These are phyloP conservation scores for Rhodotorula sp. DNA, from an alignment of 1,284 basidiomycete species.

Conservation along the genomic window DNA sequence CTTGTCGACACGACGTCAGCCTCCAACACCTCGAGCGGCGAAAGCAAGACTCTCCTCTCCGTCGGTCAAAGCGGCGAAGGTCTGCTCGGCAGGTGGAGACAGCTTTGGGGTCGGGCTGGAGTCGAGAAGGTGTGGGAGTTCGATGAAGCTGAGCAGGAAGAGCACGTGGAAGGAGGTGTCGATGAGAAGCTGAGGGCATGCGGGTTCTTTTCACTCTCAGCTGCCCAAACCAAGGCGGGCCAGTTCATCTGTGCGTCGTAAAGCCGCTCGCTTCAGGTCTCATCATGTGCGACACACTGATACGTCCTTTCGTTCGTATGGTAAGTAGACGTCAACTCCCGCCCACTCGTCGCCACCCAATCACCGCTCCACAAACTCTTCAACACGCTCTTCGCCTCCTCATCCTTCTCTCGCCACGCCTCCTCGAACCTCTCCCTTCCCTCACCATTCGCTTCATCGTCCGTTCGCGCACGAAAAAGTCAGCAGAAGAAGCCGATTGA, in stretches of 20 bases:
- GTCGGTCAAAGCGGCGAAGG: constrained; percentile 15
- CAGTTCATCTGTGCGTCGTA: constrained; percentile 39
- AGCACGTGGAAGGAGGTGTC: background rate
- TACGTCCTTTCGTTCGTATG: background rate
- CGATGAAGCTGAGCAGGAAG: background rate
- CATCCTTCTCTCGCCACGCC: constrained; percentile 64
- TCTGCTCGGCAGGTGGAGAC: constrained; percentile 30
- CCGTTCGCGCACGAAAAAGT: constrained; percentile 43
- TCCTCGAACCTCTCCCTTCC: constrained; percentile 19
- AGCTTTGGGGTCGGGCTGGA: constrained; percentile 31
- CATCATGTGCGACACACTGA: too few species aligned
- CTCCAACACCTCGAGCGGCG: background rate
- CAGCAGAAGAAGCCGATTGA: constrained; percentile 54
- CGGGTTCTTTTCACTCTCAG: constrained; percentile 39
- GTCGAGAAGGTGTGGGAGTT: constrained; percentile 30
- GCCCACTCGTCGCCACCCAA: constrained; percentile 57
- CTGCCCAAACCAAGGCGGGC: constrained; percentile 35
- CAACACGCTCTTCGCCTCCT: constrained; percentile 63
- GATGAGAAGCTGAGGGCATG: background rate
- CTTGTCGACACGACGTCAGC: constrained; percentile 57
- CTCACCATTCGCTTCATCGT: background rate
- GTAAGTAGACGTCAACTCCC: constrained; percentile 71
- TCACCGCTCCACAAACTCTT: constrained; percentile 70
- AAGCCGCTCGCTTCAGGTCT: background rate
- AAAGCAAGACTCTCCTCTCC: constrained; percentile 10